Conservation (phyloP, 2,329 filamentous ascomycete genomes). For the Rhytidhysteron rufulum region DNA sequence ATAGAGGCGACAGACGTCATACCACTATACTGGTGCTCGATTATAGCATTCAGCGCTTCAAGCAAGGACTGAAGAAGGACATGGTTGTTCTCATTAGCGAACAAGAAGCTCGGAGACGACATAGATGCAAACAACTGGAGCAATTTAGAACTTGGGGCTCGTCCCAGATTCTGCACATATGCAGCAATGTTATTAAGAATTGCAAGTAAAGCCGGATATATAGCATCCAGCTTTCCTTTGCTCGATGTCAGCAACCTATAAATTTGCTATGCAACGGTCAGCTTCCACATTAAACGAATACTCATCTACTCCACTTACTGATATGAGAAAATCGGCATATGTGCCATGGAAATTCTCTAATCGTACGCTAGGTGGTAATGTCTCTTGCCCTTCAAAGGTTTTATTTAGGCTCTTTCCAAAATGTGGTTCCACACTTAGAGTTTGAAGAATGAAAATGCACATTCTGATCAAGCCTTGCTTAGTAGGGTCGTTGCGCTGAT, state of each 20-base stretch:
- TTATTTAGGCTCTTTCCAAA: constrained; percentile 91
- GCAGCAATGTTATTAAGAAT: constrained; percentile 92
- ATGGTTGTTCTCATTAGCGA: constrained; percentile 91
- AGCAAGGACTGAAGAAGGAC: constrained; percentile 73
- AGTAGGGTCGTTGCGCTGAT: constrained; percentile 78
- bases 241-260: constrained; percentile 87
- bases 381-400: constrained; percentile 82
- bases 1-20: constrained; percentile 28
- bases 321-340: constrained; percentile 91
- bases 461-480: constrained; percentile 92
- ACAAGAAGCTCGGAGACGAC: constrained; percentile 86
- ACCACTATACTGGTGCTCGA: constrained; percentile 85
- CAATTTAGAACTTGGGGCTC: constrained; percentile 72
- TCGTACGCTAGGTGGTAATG: constrained; percentile 74
- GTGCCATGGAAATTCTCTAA: constrained; percentile 81
- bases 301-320: constrained; percentile 54
- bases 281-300: constrained; percentile 6
- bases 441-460: constrained; percentile 96
- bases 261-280: constrained; percentile 61
- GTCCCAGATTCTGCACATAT: constrained; percentile 72
- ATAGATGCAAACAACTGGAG: constrained; percentile 87
- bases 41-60: constrained; percentile 82
- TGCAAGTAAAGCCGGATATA: constrained; percentile 87
- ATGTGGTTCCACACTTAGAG: constrained; percentile 84
- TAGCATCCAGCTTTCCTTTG: constrained; percentile 82